Conservation (phyloP, 495 filamentous ascomycete species). For the Penicillium fimorum region DNA sequence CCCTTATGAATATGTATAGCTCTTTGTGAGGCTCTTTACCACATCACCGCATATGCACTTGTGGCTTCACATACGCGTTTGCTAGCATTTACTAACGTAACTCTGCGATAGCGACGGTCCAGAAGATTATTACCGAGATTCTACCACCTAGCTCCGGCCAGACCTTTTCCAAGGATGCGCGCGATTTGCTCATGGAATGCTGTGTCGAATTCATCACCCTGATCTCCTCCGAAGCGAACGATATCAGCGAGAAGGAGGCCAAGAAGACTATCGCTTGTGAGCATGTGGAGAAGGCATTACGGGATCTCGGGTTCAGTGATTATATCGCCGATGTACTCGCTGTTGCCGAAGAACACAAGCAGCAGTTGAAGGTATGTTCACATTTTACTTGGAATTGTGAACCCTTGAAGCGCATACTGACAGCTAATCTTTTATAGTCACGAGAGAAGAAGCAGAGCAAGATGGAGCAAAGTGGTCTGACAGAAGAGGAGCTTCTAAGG, state of each 20-base stretch:
- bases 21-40: background rate
- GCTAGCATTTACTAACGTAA: conserved; percentile 14
- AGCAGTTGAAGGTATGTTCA: conserved; percentile 75
- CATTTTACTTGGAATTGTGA: background rate
- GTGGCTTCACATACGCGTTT: conserved; percentile 8
- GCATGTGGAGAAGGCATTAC: conserved; percentile 89
- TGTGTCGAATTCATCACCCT: conserved; percentile 99
- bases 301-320: conserved; percentile 85
- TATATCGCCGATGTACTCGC: conserved; percentile 84
- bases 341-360: conserved; percentile 87
- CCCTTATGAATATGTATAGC: background rate
- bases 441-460: conserved; percentile 97
- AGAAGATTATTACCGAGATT: conserved; percentile 96
- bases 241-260: conserved; percentile 95
- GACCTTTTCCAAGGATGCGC: conserved; percentile 86
- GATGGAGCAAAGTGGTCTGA: conserved; percentile 88
- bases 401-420: conserved; percentile 10
- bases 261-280: conserved; percentile 99
- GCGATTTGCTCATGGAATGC: conserved; percentile 95
- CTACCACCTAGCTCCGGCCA: conserved; percentile 67
- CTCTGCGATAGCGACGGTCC: conserved; percentile 73
- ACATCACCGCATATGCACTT: background rate
- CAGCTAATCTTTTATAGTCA: conserved; percentile 50
- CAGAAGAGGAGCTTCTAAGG: conserved; percentile 80
- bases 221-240: conserved; percentile 94